Evolutionary conservation across 768 basidiomycete species (phyloP).

Genomic region (Lactarius vividus): DNA sequence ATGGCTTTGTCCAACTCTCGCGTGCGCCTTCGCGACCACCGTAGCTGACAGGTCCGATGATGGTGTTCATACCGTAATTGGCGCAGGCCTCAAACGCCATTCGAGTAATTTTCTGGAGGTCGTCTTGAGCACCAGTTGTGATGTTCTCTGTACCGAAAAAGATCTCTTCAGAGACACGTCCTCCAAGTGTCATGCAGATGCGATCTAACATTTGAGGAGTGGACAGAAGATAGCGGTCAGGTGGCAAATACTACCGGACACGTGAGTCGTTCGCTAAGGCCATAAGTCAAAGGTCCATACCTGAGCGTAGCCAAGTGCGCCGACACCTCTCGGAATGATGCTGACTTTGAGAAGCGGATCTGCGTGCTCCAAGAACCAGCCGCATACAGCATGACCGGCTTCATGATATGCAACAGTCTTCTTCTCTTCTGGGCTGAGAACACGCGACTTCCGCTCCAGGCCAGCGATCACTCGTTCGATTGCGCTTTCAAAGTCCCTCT

Average conservation of each 20-base stretch:
- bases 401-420: conserved; percentile 98
- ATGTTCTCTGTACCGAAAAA: conserved; percentile 92
- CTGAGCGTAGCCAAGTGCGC: conserved; percentile 95
- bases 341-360: conserved; percentile 96
- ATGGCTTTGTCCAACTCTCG: conserved; percentile 94
- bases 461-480: conserved; percentile 99
- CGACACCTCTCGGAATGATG: conserved; percentile 95
- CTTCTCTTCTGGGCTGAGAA: conserved; percentile 94
- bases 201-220: conserved; percentile 93
- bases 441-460: conserved; percentile 91
- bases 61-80: conserved; percentile 95
- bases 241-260: conserved; percentile 74
- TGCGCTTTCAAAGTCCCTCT: conserved; percentile 91
- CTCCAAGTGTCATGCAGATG: conserved; percentile 98
- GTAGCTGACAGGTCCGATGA: conserved; percentile 95
- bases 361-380: conserved; percentile 98
- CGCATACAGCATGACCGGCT: conserved; percentile 97
- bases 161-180: conserved; percentile 97
- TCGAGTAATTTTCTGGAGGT: conserved; percentile 94
- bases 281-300: conserved; percentile 38
- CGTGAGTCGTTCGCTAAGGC: conserved; percentile 3
- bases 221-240: conserved; percentile 93
- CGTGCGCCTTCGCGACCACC: conserved; percentile 82
- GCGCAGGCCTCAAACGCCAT: conserved; percentile 97
- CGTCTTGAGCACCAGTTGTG: conserved; percentile 97